phyloP scores from a whole-genome alignment of 1,284 basidiomycete species.

The Lignosus rhinocerotis region DNA sequence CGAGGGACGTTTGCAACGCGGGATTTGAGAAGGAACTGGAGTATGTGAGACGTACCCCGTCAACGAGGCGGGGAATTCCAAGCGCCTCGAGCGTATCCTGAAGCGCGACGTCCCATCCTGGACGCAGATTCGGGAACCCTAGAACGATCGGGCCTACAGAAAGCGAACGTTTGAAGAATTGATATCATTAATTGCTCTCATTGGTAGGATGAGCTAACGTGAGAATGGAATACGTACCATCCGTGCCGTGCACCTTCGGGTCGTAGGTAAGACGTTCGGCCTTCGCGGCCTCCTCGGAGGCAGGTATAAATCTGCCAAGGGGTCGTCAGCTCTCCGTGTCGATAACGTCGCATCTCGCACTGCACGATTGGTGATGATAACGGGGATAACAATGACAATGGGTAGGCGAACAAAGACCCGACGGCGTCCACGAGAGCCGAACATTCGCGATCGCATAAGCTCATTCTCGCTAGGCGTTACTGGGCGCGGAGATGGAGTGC shows the following conservation, averaged over 20 bases:
- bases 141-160: slow-evolving; percentile 2
- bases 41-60: slow-evolving; percentile 1
- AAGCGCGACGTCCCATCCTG: slow-evolving; percentile 3
- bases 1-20: no score
- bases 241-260: slow-evolving; percentile 4
- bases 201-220: no score
- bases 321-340: neutral
- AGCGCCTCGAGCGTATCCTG: slow-evolving; percentile 5
- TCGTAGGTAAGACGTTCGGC: slow-evolving; percentile 5
- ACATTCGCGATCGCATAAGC: neutral
- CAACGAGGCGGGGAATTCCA: neutral
- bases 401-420: no score
- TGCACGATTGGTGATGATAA: no score
- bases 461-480: neutral
- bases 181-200: no score
- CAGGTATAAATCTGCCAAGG: slow-evolving; percentile 4
- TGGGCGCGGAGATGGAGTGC: neutral
- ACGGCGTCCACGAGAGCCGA: neutral
- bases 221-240: neutral
- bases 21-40: neutral
- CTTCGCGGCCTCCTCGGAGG: neutral
- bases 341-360: no score
- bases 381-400: no score
- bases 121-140: slow-evolving; percentile 5
- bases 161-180: neutral